A percentile compares a stretch with the other conserved stretches of the same genome.
These are phyloP conservation scores for Epicoccum nigrum DNA, from an alignment of 2,329 filamentous ascomycete species.

Conservation along the genomic window DNA sequence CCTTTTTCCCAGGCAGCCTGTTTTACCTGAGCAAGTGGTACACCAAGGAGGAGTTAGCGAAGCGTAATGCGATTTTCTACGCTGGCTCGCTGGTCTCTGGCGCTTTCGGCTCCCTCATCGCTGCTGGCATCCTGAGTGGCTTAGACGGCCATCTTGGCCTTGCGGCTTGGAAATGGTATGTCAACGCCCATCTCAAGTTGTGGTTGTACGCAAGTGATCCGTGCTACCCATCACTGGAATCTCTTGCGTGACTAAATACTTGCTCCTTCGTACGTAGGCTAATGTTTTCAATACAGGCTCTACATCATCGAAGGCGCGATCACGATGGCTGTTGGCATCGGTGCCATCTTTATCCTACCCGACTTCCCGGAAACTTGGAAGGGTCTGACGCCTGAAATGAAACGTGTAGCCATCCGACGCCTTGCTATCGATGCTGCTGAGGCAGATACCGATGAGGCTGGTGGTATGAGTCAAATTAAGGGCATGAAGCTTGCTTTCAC, in stretches of 20 bases:
- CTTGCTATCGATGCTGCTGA: slow-evolving; percentile 56
- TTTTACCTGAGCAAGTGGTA: slow-evolving; percentile 54
- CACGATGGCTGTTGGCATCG: slow-evolving; percentile 44
- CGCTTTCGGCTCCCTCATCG: slow-evolving; percentile 62
- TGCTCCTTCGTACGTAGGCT: background rate
- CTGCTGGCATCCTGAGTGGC: slow-evolving; percentile 55
- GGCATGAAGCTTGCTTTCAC: slow-evolving; percentile 59
- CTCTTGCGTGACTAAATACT: too few species aligned
- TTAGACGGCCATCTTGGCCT: slow-evolving; percentile 42
- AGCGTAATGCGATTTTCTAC: slow-evolving; percentile 60
- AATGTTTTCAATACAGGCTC: slow-evolving; percentile 16
- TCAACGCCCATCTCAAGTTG: too few species aligned
- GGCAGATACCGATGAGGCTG: slow-evolving; percentile 55
- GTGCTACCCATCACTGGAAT: too few species aligned
- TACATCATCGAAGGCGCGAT: slow-evolving; percentile 49
- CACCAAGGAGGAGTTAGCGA: slow-evolving; percentile 58
- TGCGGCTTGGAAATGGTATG: slow-evolving; percentile 45
- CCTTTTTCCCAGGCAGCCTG: slow-evolving; percentile 29
- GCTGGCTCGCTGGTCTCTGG: slow-evolving; percentile 56
- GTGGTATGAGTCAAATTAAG: slow-evolving; percentile 55
- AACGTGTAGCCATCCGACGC: slow-evolving; percentile 52
- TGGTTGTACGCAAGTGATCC: too few species aligned
- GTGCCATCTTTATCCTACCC: slow-evolving; percentile 45
- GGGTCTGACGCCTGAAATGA: slow-evolving; percentile 50
- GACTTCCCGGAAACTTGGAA: slow-evolving; percentile 53